phyloP scores from a whole-genome alignment of 2,329 filamentous ascomycete species.

The Taxawa tesnikishii region DNA sequence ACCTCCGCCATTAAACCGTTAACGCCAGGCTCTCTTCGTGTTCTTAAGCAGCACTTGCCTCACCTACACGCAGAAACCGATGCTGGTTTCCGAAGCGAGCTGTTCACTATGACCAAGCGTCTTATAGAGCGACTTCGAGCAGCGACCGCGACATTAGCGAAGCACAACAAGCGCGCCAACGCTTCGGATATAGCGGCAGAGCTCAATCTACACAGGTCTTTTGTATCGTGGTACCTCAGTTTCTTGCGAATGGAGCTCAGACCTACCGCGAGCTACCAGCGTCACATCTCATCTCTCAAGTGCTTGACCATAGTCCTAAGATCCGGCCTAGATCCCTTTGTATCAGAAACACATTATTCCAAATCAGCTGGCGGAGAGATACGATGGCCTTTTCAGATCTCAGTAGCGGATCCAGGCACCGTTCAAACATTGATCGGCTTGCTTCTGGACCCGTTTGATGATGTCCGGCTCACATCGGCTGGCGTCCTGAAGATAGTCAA shows the following conservation, averaged over 20 bases:
- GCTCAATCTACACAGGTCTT: conserved; percentile 43
- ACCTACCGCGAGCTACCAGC: conserved; percentile 77
- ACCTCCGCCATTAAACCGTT: conserved; percentile 64
- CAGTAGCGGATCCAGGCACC: conserved; percentile 31
- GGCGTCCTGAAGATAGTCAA: conserved; percentile 36
- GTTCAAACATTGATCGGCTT: conserved; percentile 62
- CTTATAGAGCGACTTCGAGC: conserved; percentile 66
- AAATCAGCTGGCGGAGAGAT: conserved; percentile 37
- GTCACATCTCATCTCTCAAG: conserved; percentile 71
- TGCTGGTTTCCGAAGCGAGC: conserved; percentile 72
- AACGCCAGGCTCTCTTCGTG: conserved; percentile 45
- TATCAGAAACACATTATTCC: conserved; percentile 24
- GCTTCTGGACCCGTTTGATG: conserved; percentile 82
- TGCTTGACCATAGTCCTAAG: conserved; percentile 55
- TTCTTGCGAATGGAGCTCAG: conserved; percentile 65
- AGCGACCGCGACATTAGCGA: conserved; percentile 43
- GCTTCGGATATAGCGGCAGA: conserved; percentile 7
- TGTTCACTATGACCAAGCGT: conserved; percentile 61
- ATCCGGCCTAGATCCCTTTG: conserved; percentile 49
- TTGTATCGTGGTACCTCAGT: conserved; percentile 60
- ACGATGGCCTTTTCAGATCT: conserved; percentile 37
- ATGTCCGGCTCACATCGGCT: conserved; percentile 54
- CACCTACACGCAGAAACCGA: conserved; percentile 74
- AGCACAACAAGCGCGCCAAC: conserved; percentile 6
- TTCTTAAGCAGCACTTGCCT: conserved; percentile 53